Evolutionary conservation across 1,284 basidiomycete species (phyloP).

Genomic region (Apiotrichum mycotoxinovorans): DNA sequence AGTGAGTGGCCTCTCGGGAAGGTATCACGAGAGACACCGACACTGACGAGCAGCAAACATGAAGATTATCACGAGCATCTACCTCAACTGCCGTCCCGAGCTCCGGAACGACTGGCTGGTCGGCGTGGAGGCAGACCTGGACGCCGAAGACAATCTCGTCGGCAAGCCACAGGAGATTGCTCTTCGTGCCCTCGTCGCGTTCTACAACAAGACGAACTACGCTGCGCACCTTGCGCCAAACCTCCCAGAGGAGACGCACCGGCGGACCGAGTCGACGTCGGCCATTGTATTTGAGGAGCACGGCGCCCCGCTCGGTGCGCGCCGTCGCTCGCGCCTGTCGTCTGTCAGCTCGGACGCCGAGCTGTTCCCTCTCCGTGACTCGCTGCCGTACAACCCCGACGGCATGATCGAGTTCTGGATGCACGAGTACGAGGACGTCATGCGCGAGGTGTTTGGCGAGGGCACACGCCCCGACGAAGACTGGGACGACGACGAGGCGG

Average conservation of each 20-base stretch:
- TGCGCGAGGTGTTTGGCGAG: slow-evolving; percentile 54
- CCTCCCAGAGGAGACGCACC: slow-evolving; percentile 11
- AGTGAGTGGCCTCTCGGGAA: slow-evolving; percentile 60
- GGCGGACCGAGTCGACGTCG: slow-evolving; percentile 21
- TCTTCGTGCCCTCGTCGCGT: slow-evolving; percentile 88
- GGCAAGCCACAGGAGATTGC: slow-evolving; percentile 89
- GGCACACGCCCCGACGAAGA: slow-evolving; percentile 14
- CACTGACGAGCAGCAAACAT: slow-evolving; percentile 72
- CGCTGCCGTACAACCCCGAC: slow-evolving; percentile 52
- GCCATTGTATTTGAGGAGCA: slow-evolving; percentile 24
- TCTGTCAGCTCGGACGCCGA: slow-evolving; percentile 39
- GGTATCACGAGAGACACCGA: not conserved
- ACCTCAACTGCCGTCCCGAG: slow-evolving; percentile 93
- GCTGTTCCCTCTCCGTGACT: slow-evolving; percentile 52
- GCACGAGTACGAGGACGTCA: slow-evolving; percentile 56
- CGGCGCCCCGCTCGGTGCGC: not conserved
- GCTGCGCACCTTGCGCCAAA: slow-evolving; percentile 17
- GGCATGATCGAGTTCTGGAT: slow-evolving; percentile 55
- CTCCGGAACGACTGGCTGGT: slow-evolving; percentile 97
- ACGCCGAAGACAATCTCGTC: slow-evolving; percentile 58
- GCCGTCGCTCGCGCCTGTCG: slow-evolving; percentile 18
- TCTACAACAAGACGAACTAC: slow-evolving; percentile 57
- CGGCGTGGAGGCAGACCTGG: slow-evolving; percentile 86
- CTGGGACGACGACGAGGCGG: slow-evolving; percentile 21
- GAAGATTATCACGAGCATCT: slow-evolving; percentile 99